phyloP scores from a whole-genome alignment of 225 moss, liverwort and hornwort genomes.

The Rhytidiadelphus loreus region DNA sequence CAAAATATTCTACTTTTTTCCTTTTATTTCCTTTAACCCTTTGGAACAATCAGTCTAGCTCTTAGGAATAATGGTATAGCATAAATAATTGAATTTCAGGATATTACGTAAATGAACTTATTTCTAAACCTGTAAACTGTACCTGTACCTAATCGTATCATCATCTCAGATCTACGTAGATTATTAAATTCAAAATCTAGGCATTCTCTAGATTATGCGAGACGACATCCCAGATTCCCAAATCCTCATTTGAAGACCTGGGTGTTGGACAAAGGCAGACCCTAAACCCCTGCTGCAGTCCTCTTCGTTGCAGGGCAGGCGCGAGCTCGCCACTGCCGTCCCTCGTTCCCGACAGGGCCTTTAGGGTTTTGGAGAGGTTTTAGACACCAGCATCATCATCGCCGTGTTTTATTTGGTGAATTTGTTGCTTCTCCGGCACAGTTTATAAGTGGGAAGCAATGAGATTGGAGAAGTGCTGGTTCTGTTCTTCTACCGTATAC shows the following conservation, averaged over 20 bases:
- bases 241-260: neutral
- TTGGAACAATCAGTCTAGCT: neutral
- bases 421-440: neutral
- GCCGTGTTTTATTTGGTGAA: neutral
- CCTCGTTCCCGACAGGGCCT: neutral
- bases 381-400: neutral
- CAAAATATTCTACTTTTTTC: neutral
- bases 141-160: neutral
- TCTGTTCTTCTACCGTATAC: constrained; percentile 82
- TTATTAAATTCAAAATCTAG: neutral
- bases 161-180: neutral
- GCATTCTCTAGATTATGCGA: neutral
- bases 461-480: constrained; percentile 98
- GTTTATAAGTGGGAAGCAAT: constrained; percentile 23
- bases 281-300: neutral
- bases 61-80: neutral
- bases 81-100: neutral
- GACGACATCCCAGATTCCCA: neutral
- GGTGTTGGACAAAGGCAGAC: neutral
- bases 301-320: neutral
- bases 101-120: neutral
- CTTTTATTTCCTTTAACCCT: too few species aligned
- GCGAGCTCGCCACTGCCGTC: neutral
- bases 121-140: neutral
- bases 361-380: neutral